A percentile compares a stretch with the other conserved stretches of the same genome.
phyloP scores from a whole-genome alignment of 1,284 basidiomycete genomes.

The Trametes polyzona region DNA sequence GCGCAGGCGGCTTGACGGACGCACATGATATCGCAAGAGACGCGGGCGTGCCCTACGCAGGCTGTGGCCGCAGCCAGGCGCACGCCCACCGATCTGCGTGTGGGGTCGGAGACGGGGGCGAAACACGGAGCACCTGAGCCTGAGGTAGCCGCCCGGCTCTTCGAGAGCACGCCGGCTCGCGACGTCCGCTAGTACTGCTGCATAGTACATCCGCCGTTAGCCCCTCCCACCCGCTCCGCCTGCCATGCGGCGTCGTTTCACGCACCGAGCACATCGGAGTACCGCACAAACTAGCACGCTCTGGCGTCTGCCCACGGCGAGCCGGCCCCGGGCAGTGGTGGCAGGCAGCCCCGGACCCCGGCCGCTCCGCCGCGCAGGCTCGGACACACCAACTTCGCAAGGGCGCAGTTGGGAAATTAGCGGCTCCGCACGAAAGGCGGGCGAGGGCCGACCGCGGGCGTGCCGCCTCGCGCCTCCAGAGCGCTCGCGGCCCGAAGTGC shows the following conservation, averaged over 20 bases:
- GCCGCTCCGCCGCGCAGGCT: too few species aligned
- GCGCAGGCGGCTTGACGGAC: too few species aligned
- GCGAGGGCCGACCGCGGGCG: not conserved
- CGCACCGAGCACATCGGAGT: slow-evolving; percentile 2
- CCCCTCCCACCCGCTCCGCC: not conserved
- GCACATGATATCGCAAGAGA: not conserved
- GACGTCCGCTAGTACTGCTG: not conserved
- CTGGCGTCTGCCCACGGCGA: too few species aligned
- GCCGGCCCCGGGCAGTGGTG: too few species aligned
- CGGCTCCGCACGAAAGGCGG: slow-evolving; percentile 13
- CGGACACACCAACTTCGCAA: slow-evolving; percentile 10
- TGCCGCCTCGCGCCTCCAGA: not conserved
- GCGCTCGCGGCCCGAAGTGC: slow-evolving; percentile 7
- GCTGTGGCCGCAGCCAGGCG: too few species aligned
- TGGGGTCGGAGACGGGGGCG: too few species aligned
- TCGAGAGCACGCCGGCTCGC: not conserved
- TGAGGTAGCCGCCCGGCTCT: not conserved
- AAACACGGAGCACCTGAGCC: too few species aligned
- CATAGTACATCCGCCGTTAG: not conserved
- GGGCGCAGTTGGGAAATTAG: slow-evolving; percentile 10
- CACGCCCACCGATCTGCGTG: not conserved
- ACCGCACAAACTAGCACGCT: too few species aligned
- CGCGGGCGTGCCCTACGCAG: not conserved
- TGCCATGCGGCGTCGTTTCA: slow-evolving; percentile 3
- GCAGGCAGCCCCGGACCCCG: too few species aligned